phyloP scores from a whole-genome alignment of 352 stramenopile genomes.

The Phytophthora parvispora region DNA sequence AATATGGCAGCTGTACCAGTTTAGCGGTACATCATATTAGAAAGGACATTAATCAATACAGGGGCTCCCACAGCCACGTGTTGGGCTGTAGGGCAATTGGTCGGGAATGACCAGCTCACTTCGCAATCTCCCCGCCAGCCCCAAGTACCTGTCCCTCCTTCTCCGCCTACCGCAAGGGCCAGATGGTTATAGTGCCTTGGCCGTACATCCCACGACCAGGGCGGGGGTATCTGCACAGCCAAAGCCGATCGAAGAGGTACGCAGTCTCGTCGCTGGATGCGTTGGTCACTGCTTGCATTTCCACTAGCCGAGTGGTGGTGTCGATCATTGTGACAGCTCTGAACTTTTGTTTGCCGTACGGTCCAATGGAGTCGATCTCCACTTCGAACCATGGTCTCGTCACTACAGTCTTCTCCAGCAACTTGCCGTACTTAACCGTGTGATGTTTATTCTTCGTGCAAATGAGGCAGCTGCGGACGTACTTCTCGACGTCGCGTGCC shows the following conservation, averaged over 20 bases:
- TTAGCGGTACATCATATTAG: not conserved
- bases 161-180: not conserved
- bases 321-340: not conserved
- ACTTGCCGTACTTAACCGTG: not conserved
- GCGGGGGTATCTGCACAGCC: not conserved
- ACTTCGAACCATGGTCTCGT: not conserved
- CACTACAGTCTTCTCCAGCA: not conserved
- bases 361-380: not conserved
- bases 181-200: not conserved
- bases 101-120: not conserved
- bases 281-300: not conserved
- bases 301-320: not conserved
- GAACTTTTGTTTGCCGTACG: not conserved
- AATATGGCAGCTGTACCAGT: not conserved
- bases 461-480: not conserved
- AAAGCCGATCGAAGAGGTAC: not conserved
- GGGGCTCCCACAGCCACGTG: not conserved
- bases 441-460: not conserved
- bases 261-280: not conserved
- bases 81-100: not conserved
- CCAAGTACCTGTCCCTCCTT: too few relatives aligned
- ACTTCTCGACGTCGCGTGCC: not conserved
- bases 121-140: not conserved
- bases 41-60: not conserved
- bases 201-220: not conserved